A percentile compares a stretch with the other conserved stretches of the same genome.
phyloP scores from a whole-genome alignment of 2,329 filamentous ascomycete genomes.

The Dothiorella sarmentorum region DNA sequence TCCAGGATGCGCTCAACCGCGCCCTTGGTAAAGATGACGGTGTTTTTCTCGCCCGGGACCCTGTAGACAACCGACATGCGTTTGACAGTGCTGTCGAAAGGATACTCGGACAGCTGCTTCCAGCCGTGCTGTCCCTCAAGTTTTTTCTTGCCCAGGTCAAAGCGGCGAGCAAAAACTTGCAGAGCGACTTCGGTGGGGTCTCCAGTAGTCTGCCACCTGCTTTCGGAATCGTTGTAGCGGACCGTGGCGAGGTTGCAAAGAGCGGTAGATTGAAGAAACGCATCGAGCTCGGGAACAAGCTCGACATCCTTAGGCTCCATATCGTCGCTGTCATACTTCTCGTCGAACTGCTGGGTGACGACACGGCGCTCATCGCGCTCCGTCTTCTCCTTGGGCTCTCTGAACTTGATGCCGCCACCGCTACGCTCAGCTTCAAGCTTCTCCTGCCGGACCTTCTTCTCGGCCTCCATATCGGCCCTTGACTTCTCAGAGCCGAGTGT shows the following conservation, averaged over 20 bases:
- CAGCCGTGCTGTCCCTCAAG: constrained; percentile 27
- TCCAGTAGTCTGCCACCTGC: constrained; percentile 34
- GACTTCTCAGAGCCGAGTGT: constrained; percentile 23
- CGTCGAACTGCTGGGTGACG: constrained; percentile 13
- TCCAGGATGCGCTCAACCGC: constrained; percentile 31
- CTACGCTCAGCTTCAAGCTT: constrained; percentile 24
- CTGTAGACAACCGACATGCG: constrained; percentile 41
- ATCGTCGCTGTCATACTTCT: constrained; percentile 15
- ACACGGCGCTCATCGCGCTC: constrained; percentile 22
- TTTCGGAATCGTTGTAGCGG: constrained; percentile 41
- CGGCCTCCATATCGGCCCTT: constrained; percentile 30
- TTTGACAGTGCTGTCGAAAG: constrained; percentile 40
- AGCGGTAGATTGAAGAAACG: constrained; percentile 35
- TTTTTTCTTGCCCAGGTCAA: constrained; percentile 35
- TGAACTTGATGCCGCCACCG: constrained; percentile 25
- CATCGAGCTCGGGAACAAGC: constrained; percentile 27
- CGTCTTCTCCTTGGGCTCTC: constrained; percentile 30
- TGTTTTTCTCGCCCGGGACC: constrained; percentile 27
- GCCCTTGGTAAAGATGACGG: constrained; percentile 39
- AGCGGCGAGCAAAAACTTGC: constrained; percentile 38
- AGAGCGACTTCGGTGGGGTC: constrained; percentile 40
- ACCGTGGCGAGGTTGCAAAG: constrained; percentile 53
- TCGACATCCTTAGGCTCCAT: constrained; percentile 27
- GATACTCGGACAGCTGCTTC: constrained; percentile 36
- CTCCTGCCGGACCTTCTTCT: constrained; percentile 22